Conservation (phyloP, 1,139 yeast species). For the Pneumocystis carinii region DNA sequence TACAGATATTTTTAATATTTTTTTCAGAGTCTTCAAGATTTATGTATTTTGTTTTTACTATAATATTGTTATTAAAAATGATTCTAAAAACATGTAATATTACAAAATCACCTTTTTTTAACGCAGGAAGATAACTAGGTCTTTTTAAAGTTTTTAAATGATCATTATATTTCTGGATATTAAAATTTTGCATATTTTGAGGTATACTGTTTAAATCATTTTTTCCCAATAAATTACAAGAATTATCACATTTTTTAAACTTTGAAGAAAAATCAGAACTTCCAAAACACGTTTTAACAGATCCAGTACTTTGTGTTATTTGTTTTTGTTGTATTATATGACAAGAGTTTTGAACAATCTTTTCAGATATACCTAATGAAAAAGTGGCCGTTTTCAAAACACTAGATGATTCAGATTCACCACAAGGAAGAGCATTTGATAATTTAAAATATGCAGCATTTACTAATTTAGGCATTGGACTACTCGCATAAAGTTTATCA, state of each 20-base stretch:
- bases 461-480: conserved; percentile 1
- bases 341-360: background rate
- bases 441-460: background rate
- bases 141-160: background rate
- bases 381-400: background rate
- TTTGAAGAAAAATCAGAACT: background rate
- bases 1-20: background rate
- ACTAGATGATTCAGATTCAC: background rate
- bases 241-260: background rate
- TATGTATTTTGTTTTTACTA: background rate
- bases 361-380: background rate
- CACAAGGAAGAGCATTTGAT: background rate
- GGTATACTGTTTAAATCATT: background rate
- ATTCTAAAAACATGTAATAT: background rate
- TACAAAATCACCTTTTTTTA: background rate
- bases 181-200: background rate
- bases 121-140: background rate
- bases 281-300: background rate
- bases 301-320: background rate
- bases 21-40: background rate
- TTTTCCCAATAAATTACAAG: background rate
- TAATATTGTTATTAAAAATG: background rate
- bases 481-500: background rate
- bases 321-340: background rate
- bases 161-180: background rate